Evolutionary conservation across 2,329 filamentous ascomycete genomes (phyloP).

Genomic region (Cadophora sp.): DNA sequence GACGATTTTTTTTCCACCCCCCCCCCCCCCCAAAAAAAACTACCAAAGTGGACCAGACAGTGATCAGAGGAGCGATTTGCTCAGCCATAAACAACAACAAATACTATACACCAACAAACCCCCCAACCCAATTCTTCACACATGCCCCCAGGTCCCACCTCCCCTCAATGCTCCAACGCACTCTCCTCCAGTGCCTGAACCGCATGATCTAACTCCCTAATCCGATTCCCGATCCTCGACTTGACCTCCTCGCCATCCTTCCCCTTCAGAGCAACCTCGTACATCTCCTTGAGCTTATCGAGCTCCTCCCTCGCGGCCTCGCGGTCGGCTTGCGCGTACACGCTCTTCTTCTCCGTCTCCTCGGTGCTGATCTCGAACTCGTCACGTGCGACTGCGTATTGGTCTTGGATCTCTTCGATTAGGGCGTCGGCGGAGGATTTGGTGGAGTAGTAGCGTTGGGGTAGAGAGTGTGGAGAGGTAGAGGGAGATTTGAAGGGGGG

Average conservation of each 20-base stretch:
- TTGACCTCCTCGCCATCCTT: conserved; percentile 51
- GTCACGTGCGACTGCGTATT: conserved; percentile 53
- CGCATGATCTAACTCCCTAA: conserved; percentile 54
- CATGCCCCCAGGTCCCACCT: background rate
- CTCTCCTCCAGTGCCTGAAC: conserved; percentile 51
- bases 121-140: background rate
- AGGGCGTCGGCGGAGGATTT: conserved; percentile 9
- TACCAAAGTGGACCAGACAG: background rate
- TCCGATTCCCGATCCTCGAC: conserved; percentile 51
- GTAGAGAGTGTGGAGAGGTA: background rate
- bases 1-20: too few relatives aligned
- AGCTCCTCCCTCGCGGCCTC: conserved; percentile 54
- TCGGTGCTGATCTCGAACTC: conserved; percentile 58
- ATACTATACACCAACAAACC: background rate
- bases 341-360: conserved; percentile 52
- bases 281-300: conserved; percentile 47
- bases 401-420: conserved; percentile 12
- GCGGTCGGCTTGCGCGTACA: conserved; percentile 54
- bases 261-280: conserved; percentile 44
- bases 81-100: background rate
- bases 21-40: too few relatives aligned
- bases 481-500: too few relatives aligned
- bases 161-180: conserved; percentile 46
- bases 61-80: background rate
- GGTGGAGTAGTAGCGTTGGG: background rate